Evolutionary conservation across 2,329 filamentous ascomycete genomes (phyloP).

Genomic region (Calonectria henricotiae): DNA sequence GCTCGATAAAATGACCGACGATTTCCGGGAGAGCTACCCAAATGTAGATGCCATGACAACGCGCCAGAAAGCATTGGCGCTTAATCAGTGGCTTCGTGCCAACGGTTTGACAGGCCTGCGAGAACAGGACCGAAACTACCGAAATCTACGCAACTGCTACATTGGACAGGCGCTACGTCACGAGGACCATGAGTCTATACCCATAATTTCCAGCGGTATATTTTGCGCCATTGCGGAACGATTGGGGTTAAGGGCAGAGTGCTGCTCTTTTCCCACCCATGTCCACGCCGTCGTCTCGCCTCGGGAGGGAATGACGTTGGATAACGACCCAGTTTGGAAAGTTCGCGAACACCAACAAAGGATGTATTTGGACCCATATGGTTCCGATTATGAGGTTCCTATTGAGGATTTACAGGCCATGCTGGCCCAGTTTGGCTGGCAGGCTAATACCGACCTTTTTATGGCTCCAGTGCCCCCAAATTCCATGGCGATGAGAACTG

Average conservation of each 20-base stretch:
- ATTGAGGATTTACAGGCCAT: constrained; percentile 72
- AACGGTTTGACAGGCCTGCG: constrained; percentile 81
- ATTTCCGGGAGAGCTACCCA: constrained; percentile 70
- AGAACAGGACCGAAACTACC: constrained; percentile 78
- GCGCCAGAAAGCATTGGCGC: constrained; percentile 76
- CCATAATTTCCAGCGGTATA: constrained; percentile 89
- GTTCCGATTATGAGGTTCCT: constrained; percentile 77
- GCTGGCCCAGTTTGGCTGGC: constrained; percentile 68
- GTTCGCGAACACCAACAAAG: constrained; percentile 60
- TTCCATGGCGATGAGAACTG: constrained; percentile 81
- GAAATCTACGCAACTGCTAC: constrained; percentile 88
- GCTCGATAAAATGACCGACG: constrained; percentile 75
- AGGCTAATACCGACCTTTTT: constrained; percentile 65
- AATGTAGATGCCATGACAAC: constrained; percentile 72
- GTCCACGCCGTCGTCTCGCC: constrained; percentile 86
- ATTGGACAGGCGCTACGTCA: constrained; percentile 86
- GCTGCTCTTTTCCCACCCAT: constrained; percentile 87
- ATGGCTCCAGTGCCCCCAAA: constrained; percentile 76
- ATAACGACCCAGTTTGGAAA: constrained; percentile 62
- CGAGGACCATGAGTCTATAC: constrained; percentile 83
- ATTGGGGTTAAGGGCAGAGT: constrained; percentile 82
- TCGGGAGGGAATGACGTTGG: constrained; percentile 72
- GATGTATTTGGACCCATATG: constrained; percentile 91
- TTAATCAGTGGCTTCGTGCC: constrained; percentile 80
- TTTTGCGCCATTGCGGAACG: constrained; percentile 85